A percentile compares a stretch with the other conserved stretches of the same genome.
Conservation (phyloP, 2,329 filamentous ascomycete species). For the Aspergillus jensenii region DNA sequence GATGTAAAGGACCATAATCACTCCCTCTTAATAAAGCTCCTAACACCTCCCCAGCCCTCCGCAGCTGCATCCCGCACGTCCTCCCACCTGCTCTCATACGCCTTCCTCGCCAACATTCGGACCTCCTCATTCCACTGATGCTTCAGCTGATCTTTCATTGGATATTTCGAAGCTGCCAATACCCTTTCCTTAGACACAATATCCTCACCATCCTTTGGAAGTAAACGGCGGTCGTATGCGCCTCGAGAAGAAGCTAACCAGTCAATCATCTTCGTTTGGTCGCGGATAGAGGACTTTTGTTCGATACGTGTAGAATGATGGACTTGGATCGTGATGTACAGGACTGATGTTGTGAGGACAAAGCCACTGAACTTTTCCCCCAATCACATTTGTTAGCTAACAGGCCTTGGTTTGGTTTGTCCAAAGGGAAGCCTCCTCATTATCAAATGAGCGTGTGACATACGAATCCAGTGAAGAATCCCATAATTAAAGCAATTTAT, state of each 20-base stretch:
- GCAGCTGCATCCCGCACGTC: constrained; percentile 49
- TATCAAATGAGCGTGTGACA: constrained; percentile 26
- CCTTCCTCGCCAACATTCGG: constrained; percentile 64
- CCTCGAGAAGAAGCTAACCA: constrained; percentile 37
- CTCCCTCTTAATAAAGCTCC: constrained; percentile 32
- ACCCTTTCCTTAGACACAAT: background rate
- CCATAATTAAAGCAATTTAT: constrained; percentile 10
- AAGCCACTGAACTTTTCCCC: constrained; percentile 63
- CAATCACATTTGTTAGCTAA: constrained; percentile 6
- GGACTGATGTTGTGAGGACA: constrained; percentile 69
- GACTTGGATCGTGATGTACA: constrained; percentile 69
- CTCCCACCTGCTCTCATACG: constrained; percentile 66
- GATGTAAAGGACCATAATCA: constrained; percentile 15
- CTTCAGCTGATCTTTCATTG: constrained; percentile 67
- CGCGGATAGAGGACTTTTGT: constrained; percentile 45
- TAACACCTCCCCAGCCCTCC: constrained; percentile 55
- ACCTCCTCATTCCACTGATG: constrained; percentile 77
- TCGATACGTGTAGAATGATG: constrained; percentile 66
- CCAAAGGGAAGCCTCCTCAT: background rate
- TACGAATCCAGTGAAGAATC: constrained; percentile 61
- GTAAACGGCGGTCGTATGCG: constrained; percentile 34
- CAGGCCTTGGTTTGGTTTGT: background rate
- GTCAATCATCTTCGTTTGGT: constrained; percentile 44
- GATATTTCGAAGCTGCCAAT: constrained; percentile 30
- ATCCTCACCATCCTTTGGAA: constrained; percentile 15